Base-by-base conservation (phyloP, 1,284 basidiomycete species). In the Neonothopanus nambi region DNA sequence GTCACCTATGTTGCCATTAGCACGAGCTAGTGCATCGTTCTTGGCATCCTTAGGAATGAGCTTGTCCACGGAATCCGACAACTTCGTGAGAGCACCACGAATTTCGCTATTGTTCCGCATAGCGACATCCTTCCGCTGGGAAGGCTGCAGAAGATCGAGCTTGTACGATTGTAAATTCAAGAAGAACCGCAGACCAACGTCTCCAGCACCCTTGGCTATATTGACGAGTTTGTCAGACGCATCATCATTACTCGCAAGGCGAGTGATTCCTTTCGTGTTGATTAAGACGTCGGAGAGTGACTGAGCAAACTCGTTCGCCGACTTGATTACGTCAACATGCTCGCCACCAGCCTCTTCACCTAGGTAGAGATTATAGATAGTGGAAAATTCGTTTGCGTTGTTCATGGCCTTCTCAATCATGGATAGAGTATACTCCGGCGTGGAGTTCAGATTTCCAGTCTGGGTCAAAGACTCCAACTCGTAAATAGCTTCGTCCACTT, bases 361-460 rank as follows among this genome's bases (percentile, higher is more conserved):
- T 18, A 99, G 80, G 73, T 93, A 93, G 13, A 97, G 82, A 69
- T 93, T 94, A 78, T 95, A 99, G 48, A 95, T 81, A 20, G 92
- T 92, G 11, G 95, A 95, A 67, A 99, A 99, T 68, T 99, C 96
- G 57, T 88, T 98, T 15, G 94, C 91, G 63, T 91, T 95, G 64
- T 92, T 93, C 69, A 89, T 79, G 3, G 94, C 90, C 76, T 98
- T 98, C 70, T 99, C 97, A 64, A 99, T 94, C 88, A 99, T 95
- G 9, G 97, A 98, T 21, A 98, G 76, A 0, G 95, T 97, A 68
- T 98, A 99, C 68, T 98, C 95, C 13, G 97, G 96, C 1, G 97
- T 99, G 7, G 96, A 95, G 61, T 91, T 96, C 59, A 91, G 83
- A 74, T 98, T 98, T 40, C 96, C 97, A 6, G 88, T 87, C 62